Base-by-base conservation (phyloP, 768 basidiomycete genomes). In the Stropharia rugosoannulata region DNA sequence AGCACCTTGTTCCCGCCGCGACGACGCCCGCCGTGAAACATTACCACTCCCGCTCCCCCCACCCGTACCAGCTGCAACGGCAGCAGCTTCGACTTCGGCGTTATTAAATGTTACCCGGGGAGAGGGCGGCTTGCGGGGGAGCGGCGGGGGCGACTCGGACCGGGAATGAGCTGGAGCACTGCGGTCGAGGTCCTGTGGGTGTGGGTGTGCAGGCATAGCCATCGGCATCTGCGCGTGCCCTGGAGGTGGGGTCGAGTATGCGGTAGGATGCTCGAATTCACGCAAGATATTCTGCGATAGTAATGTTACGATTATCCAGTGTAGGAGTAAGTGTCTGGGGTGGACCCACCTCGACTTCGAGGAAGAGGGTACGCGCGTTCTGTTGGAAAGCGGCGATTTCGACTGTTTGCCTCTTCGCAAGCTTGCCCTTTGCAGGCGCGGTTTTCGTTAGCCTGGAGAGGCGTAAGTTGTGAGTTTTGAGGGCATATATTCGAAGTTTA, bases 81-180 rank as follows among this genome's bases (percentile, higher is more conserved):
- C 50, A 10, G 66, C 59, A 8, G 50, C 59, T 43, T 68, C 62
- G 51, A 64, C 58, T 51, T 66, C 65, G n/a, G 58, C 48, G 6
- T 32, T 16, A 41, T 54, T 61, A 57, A 68, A 68, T 16, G 64
- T 65, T 10, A 68, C 67, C 53, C 63, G 66, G 16, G 64, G 61
- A 19, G 65, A 68, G 27, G 64, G 65, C 11, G 65, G 61, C 53
- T 62, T 66, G 46, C 63, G 58, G 15, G 65, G 65, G 13, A 68
- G 60, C 5, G 65, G 65, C 1, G 62, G 60, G 15, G 67, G 67
- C 4, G 67, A 65, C 44, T 63, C 62, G 10, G 67, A 66, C 5
- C 63, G 59, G 29, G 59, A 60, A 42, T 62, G 57, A 18, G 53
- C 18, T 18, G 51, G 51, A 13, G 57, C 48, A 2, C 43, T 50